Evolutionary conservation across 2,329 filamentous ascomycete genomes (phyloP), one percentile per base, ranked within the genome.

Genomic region (Colletotrichum liaoningense): DNA sequence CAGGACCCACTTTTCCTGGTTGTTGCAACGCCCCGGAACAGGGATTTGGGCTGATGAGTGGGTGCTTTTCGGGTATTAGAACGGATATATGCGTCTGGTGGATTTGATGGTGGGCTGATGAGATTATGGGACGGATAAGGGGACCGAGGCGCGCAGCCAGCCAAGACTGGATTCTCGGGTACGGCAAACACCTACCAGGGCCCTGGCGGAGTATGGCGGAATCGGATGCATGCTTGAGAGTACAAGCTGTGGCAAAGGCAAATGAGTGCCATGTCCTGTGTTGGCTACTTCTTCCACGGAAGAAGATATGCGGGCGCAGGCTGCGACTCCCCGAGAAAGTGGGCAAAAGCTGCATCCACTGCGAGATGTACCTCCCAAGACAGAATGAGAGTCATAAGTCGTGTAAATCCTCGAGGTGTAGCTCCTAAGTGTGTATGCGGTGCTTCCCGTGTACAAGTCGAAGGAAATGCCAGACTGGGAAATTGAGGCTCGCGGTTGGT

Each of bases 91-190:
- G 59, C 46, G 46, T 56, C 26, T 56, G 42, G 42, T 69, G 49
- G 68, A 9, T 49, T 55, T 33, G 46, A 3, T 35, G 46, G 63
- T 67, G 66, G 70, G 35, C 66, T 65, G 60, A 65, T 69, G 46
- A 64, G 55, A 65, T 65, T 30, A 73, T 70, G 55, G 59, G 70
- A 65, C 67, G 70, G 70, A 70, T 69, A 56, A 73, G 67, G 42
- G 60, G 33, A 70, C 70, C 70, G 55, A 65, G 54, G 42, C 55
- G 33, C 59, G 38, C 49, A 16, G 35, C 28, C 19, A 42, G 66
- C 59, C 70, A 49, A 70, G 60, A 72, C 58, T 49, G 60, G n/a
- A 60, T 28, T 54, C 22, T 69, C 57, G 64, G 70, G 59, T 54
- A 56, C 42, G n/a, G 19, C 46, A 54, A 63, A 26, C 60, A 60